Conservation (phyloP, 1,284 basidiomycete genomes). For the Trametes versicolor region DNA sequence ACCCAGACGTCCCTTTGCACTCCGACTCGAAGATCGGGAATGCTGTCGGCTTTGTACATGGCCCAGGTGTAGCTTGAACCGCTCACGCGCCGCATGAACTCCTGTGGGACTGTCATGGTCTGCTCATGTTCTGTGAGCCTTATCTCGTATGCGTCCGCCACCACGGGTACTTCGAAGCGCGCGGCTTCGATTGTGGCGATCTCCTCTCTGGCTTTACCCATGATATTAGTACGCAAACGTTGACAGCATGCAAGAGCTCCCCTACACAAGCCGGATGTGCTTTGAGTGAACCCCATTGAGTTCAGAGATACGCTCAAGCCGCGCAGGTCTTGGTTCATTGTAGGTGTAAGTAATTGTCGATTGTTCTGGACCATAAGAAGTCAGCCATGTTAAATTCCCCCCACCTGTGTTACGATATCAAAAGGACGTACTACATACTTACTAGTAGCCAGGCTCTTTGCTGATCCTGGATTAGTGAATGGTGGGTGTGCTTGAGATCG, state of each 20-base stretch:
- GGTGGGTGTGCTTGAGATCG: too few relatives aligned
- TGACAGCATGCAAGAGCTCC: background rate
- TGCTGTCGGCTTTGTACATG: background rate
- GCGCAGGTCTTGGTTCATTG: background rate
- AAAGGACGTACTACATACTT: too few relatives aligned
- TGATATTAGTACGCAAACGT: background rate
- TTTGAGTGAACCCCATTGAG: background rate
- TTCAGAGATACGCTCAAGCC: background rate
- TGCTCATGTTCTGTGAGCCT: conserved; percentile 3
- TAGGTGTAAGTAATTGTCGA: too few relatives aligned
- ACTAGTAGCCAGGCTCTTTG: too few relatives aligned
- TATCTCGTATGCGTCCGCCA: conserved; percentile 4
- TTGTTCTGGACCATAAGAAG: too few relatives aligned
- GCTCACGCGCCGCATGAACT: background rate
- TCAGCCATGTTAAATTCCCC: too few relatives aligned
- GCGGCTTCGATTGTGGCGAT: conserved; percentile 8
- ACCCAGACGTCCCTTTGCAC: background rate
- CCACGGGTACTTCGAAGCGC: conserved; percentile 1
- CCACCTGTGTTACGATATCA: too few relatives aligned
- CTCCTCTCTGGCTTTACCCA: conserved; percentile 2
- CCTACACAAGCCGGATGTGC: background rate
- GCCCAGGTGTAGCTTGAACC: background rate
- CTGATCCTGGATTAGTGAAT: too few relatives aligned
- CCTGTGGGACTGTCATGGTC: background rate
- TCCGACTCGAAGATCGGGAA: background rate